phyloP scores from a whole-genome alignment of 2,329 filamentous ascomycete species.

The Calonectria pseudoreteaudii region DNA sequence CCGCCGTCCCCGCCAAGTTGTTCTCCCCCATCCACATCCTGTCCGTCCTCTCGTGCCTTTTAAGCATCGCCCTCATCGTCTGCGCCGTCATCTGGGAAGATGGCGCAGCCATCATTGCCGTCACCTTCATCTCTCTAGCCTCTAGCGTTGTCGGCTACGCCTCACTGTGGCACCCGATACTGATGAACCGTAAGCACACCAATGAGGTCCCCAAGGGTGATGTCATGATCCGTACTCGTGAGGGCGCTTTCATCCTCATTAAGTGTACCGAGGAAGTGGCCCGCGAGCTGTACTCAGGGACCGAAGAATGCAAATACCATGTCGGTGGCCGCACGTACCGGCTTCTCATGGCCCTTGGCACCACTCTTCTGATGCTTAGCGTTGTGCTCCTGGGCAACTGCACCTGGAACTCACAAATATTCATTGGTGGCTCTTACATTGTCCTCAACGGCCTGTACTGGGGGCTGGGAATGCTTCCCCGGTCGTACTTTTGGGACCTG shows the following conservation, averaged over 20 bases:
- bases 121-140: slow-evolving; percentile 63
- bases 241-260: slow-evolving; percentile 70
- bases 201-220: slow-evolving; percentile 66
- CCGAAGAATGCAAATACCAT: slow-evolving; percentile 69
- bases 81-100: slow-evolving; percentile 54
- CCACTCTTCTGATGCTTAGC: slow-evolving; percentile 70
- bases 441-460: slow-evolving; percentile 71
- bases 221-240: slow-evolving; percentile 71
- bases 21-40: slow-evolving; percentile 67
- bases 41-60: slow-evolving; percentile 61
- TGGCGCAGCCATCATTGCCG: slow-evolving; percentile 54
- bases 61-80: slow-evolving; percentile 61
- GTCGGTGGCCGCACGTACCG: slow-evolving; percentile 61
- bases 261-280: slow-evolving; percentile 70
- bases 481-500: slow-evolving; percentile 68
- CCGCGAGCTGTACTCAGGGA: slow-evolving; percentile 72
- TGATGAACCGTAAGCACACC: slow-evolving; percentile 63
- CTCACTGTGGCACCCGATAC: slow-evolving; percentile 67
- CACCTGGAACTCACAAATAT: slow-evolving; percentile 69
- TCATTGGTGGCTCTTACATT: slow-evolving; percentile 69
- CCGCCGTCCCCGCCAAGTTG: slow-evolving; percentile 60
- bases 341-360: slow-evolving; percentile 67
- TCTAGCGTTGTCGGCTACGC: slow-evolving; percentile 68
- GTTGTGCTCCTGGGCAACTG: slow-evolving; percentile 73
- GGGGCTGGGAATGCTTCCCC: slow-evolving; percentile 63